phyloP scores from a whole-genome alignment of 768 basidiomycete species.

The Boletus rubropictus region DNA sequence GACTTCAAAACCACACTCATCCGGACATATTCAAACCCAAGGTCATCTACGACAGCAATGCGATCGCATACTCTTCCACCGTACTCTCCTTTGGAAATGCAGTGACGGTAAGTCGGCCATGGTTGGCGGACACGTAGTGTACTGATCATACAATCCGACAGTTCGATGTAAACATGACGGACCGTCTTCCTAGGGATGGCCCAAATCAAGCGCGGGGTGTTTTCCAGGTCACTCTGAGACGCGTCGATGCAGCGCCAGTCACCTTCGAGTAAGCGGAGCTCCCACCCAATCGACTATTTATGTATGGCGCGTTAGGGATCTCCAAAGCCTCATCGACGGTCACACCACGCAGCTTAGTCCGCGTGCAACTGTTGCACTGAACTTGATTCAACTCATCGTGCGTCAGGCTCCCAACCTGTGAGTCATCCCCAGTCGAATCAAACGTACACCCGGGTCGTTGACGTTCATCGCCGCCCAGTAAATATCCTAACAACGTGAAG shows the following conservation, averaged over 20 bases:
- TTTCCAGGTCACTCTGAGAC: conserved; percentile 29
- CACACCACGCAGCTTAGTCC: conserved; percentile 18
- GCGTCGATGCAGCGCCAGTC: conserved; percentile 36
- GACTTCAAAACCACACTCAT: conserved; percentile 34
- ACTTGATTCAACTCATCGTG: conserved; percentile 44
- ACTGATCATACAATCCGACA: conserved; percentile 11
- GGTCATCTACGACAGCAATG: conserved; percentile 42
- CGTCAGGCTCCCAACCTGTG: conserved; percentile 44
- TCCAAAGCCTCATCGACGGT: conserved; percentile 24
- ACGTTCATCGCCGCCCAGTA: conserved; percentile 23
- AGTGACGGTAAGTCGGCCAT: conserved; percentile 22
- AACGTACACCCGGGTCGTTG: neutral
- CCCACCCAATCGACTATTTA: neutral
- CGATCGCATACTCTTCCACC: conserved; percentile 36
- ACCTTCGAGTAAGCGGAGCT: conserved; percentile 30
- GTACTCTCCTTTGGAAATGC: conserved; percentile 29
- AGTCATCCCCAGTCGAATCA: conserved; percentile 10
- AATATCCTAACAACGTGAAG: conserved; percentile 40
- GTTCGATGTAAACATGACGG: conserved; percentile 35
- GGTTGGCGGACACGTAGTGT: neutral
- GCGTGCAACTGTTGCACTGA: conserved; percentile 35
- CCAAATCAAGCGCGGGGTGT: conserved; percentile 23
- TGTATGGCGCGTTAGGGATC: conserved; percentile 16
- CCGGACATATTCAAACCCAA: conserved; percentile 38
- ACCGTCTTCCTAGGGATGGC: conserved; percentile 16